phyloP scores from a whole-genome alignment of 352 stramenopile species.

The Phytophthora crassamura region DNA sequence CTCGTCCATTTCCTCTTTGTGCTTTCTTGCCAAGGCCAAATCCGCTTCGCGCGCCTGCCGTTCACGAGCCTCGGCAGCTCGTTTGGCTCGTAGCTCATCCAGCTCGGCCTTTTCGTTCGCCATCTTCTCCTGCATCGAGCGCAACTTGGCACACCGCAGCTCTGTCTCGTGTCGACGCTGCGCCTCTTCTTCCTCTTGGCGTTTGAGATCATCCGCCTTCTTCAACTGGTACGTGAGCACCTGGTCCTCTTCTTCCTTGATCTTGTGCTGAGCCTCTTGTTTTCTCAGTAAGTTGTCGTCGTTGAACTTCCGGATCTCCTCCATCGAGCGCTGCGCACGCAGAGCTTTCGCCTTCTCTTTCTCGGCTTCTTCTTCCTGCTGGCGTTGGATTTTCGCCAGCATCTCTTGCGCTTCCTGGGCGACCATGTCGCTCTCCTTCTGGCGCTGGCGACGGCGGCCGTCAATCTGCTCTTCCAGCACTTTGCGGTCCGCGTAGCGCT shows the following conservation, averaged over 20 bases:
- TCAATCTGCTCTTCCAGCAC: conserved; percentile 91
- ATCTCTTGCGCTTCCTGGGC: conserved; percentile 91
- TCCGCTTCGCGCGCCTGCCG: conserved; percentile 88
- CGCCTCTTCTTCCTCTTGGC: conserved; percentile 70
- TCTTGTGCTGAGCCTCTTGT: conserved; percentile 70
- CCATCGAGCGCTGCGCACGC: conserved; percentile 63
- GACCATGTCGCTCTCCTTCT: conserved; percentile 48
- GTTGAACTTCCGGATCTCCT: conserved; percentile 80
- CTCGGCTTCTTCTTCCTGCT: conserved; percentile 72
- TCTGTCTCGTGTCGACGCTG: conserved; percentile 76
- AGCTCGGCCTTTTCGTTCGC: conserved; percentile 90
- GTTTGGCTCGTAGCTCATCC: conserved; percentile 92
- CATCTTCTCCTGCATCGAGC: conserved; percentile 88
- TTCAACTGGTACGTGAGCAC: conserved; percentile 76
- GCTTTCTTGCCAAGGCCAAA: conserved; percentile 81
- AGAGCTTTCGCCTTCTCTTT: conserved; percentile 75
- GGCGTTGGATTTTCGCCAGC: conserved; percentile 82
- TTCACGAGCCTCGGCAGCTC: conserved; percentile 89
- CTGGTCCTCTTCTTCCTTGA: conserved; percentile 82
- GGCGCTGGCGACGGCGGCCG: conserved; percentile 56
- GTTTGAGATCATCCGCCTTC: conserved; percentile 72
- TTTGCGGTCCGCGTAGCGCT: conserved; percentile 81
- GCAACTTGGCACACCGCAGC: conserved; percentile 75
- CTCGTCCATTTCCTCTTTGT: conserved; percentile 87
- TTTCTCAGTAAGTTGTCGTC: conserved; percentile 56